Evolutionary conservation across 139 green algal species (phyloP).

Genomic region (Coelastrella sp.): DNA sequence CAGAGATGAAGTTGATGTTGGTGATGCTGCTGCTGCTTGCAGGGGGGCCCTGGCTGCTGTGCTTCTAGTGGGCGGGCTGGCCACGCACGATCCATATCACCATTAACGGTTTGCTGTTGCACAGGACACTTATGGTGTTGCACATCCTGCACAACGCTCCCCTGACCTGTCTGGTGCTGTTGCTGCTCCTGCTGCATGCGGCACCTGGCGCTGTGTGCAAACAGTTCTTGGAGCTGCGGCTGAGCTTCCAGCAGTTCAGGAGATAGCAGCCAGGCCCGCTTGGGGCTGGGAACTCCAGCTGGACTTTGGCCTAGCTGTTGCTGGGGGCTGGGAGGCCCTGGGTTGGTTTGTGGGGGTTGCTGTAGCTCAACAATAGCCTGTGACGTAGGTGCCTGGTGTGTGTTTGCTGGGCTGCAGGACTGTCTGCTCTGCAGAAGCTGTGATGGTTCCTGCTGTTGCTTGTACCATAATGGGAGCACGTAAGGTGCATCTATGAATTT

Average conservation of each 20-base stretch:
- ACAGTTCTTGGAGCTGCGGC: background rate
- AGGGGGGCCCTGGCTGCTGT: background rate
- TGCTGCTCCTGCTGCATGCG: background rate
- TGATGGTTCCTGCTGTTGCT: background rate
- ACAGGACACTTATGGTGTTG: too few species aligned
- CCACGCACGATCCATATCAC: too few species aligned
- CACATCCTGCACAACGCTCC: background rate
- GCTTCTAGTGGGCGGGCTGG: too few species aligned
- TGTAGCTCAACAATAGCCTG: background rate
- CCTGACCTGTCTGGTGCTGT: background rate
- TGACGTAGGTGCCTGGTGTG: too few species aligned
- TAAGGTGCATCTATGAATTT: constrained; percentile 90
- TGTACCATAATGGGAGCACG: constrained; percentile 66
- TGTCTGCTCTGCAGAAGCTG: background rate
- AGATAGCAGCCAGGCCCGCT: constrained; percentile 64
- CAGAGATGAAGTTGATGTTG: constrained; percentile 19
- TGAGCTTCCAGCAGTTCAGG: constrained; percentile 45
- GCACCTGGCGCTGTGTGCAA: background rate
- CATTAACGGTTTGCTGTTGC: too few species aligned
- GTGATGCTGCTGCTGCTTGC: background rate
- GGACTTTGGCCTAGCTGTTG: too few species aligned
- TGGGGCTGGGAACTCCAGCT: constrained; percentile 28
- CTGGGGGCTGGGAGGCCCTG: background rate
- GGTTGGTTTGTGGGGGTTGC: background rate
- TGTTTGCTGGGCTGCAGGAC: background rate